These are phyloP conservation scores for Thelonectria blattea DNA, from an alignment of 2,329 filamentous ascomycete genomes.

Conservation along the genomic window DNA sequence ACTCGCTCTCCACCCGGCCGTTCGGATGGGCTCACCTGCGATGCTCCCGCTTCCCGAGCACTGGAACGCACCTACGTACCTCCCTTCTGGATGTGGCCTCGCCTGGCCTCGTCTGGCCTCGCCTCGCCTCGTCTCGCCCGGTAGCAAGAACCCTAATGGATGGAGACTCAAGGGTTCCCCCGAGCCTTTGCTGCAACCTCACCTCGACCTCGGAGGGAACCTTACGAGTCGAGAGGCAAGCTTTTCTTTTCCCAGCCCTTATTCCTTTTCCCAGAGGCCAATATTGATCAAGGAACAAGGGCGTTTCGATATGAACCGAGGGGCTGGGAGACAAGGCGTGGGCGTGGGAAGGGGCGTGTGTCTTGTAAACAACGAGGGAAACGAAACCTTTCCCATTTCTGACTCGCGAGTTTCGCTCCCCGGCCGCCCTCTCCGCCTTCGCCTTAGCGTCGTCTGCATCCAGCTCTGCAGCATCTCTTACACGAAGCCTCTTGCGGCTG, in stretches of 20 bases:
- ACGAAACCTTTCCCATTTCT: constrained; percentile 15
- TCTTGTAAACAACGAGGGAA: constrained; percentile 1
- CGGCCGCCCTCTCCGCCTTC: neutral
- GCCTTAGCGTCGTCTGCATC: neutral
- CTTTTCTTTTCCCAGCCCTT: neutral
- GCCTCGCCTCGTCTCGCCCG: neutral
- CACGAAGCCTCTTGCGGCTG: constrained; percentile 1
- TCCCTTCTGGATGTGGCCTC: neutral
- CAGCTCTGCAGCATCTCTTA: neutral
- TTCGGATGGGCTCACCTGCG: neutral
- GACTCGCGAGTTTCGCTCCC: constrained; percentile 11
- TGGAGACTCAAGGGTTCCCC: neutral
- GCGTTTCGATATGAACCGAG: neutral
- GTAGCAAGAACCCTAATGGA: constrained; percentile 1
- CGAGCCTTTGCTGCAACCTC: neutral
- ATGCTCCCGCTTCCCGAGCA: neutral
- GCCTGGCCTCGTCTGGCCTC: neutral
- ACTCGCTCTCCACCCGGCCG: neutral
- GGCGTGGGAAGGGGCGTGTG: neutral
- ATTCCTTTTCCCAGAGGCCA: neutral
- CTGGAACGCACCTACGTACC: neutral
- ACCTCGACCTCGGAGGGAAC: neutral
- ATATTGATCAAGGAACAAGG: neutral
- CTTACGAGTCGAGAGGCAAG: neutral
- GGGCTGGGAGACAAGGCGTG: neutral